Conservation (phyloP, 1,284 basidiomycete species). For the Cutaneotrichosporon cavernicola region DNA sequence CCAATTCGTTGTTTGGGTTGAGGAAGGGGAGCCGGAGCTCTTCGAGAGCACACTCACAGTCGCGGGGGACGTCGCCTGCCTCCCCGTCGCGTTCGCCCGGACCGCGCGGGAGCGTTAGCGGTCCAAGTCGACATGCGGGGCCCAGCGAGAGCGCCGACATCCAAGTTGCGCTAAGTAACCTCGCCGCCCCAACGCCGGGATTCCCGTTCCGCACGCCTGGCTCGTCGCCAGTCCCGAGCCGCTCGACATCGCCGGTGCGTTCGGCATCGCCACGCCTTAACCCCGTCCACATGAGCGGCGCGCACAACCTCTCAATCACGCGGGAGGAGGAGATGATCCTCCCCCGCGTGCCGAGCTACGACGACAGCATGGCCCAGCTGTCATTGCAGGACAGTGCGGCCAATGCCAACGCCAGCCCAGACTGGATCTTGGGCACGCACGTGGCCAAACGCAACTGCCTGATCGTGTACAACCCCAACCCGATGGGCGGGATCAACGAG, state of each 20-base stretch:
- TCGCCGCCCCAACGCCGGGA: constrained; percentile 3
- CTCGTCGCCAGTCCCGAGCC: constrained; percentile 1
- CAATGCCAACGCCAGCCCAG: neutral
- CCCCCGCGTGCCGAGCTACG: constrained; percentile 11
- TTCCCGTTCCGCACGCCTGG: constrained; percentile 15
- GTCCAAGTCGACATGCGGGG: constrained; percentile 1
- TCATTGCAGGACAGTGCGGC: too few species aligned
- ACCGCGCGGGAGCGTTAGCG: constrained; percentile 1
- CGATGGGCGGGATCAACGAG: constrained; percentile 24
- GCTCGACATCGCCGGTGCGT: neutral
- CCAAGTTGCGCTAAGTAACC: neutral
- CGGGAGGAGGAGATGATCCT: constrained; percentile 7
- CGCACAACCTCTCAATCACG: constrained; percentile 10
- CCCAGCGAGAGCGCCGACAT: constrained; percentile 5
- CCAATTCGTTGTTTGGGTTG: constrained; percentile 18
- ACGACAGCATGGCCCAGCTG: constrained; percentile 4
- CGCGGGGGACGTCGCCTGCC: neutral
- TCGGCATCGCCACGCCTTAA: neutral
- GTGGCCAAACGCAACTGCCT: constrained; percentile 23
- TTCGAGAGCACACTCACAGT: neutral
- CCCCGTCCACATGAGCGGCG: neutral
- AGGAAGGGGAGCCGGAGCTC: constrained; percentile 6
- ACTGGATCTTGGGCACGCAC: constrained; percentile 31
- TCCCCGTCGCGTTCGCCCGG: neutral
- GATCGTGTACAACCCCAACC: constrained; percentile 35